Conservation (phyloP, 306 rosid genomes). For the Lathyrus sativus region DNA sequence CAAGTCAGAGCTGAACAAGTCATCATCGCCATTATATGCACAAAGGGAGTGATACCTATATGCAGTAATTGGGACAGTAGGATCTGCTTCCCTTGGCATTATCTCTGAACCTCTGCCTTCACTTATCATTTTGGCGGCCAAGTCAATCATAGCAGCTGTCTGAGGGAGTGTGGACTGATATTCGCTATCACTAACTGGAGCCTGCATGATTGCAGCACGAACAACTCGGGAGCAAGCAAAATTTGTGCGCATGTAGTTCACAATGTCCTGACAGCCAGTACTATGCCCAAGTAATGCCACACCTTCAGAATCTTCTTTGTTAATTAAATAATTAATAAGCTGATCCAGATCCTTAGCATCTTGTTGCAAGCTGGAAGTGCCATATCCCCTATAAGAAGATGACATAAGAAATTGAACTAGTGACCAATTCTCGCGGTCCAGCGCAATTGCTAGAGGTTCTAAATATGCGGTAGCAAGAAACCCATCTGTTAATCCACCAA, state of each 20-base stretch:
- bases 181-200: no score
- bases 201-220: constrained; percentile 98
- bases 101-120: constrained; percentile 80
- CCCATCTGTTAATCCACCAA: no score
- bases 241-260: constrained; percentile 84
- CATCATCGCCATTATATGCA: no score
- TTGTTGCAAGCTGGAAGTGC: constrained; percentile 93
- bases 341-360: constrained; percentile 94
- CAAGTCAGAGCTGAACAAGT: no score
- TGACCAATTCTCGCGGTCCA: constrained; percentile 93
- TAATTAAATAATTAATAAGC: constrained; percentile 81
- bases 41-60: no score
- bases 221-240: constrained; percentile 97
- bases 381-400: constrained; percentile 90
- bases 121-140: constrained; percentile 88
- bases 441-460: constrained; percentile 95
- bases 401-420: constrained; percentile 95
- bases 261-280: constrained; percentile 99
- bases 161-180: no score
- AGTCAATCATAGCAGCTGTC: constrained; percentile 91
- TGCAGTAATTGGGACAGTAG: constrained; percentile 72
- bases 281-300: constrained; percentile 97
- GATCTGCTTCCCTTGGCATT: constrained; percentile 87
- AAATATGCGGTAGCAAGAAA: no score
- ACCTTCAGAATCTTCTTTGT: no score